Base-by-base conservation (phyloP, 371 early-diverging fungal species). In the Lichtheimia ornata region DNA sequence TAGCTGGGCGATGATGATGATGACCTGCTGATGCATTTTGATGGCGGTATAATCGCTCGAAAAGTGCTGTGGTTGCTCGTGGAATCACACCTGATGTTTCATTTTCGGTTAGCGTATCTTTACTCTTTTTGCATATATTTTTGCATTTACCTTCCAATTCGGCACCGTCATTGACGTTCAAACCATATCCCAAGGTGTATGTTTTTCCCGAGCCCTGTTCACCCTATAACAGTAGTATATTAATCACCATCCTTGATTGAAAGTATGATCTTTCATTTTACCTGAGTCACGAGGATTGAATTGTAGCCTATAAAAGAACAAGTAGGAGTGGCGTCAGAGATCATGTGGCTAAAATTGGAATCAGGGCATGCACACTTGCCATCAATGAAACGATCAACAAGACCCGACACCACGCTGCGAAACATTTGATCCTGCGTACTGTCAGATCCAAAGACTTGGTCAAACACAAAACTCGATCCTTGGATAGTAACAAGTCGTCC, bases 191-290 rank as follows among this genome's bases (percentile, higher is more conserved):
- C 98, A 99, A 99, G 17, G 99, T 99, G 69, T 94, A 96, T 9
- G 99, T 99, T 83, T 99, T 99, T 45, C 99, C 99, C 35, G 94
- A 91, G 4, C 94, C 93, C 9, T 93, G 93, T 83, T 97, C 94
- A n/a, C 92, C 82, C 82, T 81, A 62, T 54, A 14, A 13, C 18
- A 45, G 45, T 1, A 13, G 15, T 27, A n/a, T n/a, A 25, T 28
- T 14, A 43, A 42, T n/a, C 18, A 22, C 5, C 7, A 22, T 15
- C 47, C 5, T 5, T 2, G 1, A 5, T 5, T 2, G 12, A 7
- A 22, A 18, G 18, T 47, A 18, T 47, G n/a, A n/a, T 11, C 22
- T 47, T 47, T 47, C 4, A 18, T 25, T 41, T 61, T 53, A 61
- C 61, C 22, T 61, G 28, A 3, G 45, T 49, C 43, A 61, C 27